Percentiles rank a stretch among this genome's conserved stretches.
Conservation (phyloP, 2,329 filamentous ascomycete genomes). For the Apiospora malaysiana region DNA sequence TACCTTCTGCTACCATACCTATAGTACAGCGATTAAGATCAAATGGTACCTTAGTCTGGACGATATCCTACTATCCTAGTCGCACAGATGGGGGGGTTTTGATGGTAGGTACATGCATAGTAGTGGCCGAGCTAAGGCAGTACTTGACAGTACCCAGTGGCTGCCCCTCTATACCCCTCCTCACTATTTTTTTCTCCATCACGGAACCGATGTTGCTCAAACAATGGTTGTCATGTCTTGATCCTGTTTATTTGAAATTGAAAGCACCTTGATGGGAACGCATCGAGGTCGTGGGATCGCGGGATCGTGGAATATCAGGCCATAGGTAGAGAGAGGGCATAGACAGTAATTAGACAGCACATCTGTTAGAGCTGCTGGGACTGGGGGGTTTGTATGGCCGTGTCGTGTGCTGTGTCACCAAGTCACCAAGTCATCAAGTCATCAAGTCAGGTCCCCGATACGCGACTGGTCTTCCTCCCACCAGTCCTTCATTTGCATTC, state of each 20-base stretch:
- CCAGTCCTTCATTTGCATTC: too few relatives aligned
- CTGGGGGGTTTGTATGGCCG: not conserved
- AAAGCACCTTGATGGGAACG: not conserved
- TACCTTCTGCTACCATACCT: not conserved
- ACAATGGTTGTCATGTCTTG: not conserved
- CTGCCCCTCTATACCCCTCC: constrained; percentile 17
- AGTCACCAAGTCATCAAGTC: too few relatives aligned
- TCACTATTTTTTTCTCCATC: not conserved
- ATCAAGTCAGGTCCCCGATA: not conserved
- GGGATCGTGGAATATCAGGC: not conserved
- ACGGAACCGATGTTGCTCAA: constrained; percentile 9
- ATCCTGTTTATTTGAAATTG: constrained; percentile 11
- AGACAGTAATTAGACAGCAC: not conserved
- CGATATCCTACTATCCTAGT: not conserved
- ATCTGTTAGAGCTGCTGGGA: not conserved
- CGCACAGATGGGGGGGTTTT: not conserved
- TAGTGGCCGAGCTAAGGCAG: not conserved
- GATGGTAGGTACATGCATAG: not conserved
- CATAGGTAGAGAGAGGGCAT: not conserved
- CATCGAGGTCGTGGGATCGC: not conserved
- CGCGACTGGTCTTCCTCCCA: not conserved
- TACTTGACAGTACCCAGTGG: not conserved
- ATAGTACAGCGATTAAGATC: not conserved
- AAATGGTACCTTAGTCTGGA: not conserved
- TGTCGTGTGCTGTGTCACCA: not conserved